Base-by-base conservation (phyloP, 2,329 filamentous ascomycete species). In the Aureobasidium pullulans region DNA sequence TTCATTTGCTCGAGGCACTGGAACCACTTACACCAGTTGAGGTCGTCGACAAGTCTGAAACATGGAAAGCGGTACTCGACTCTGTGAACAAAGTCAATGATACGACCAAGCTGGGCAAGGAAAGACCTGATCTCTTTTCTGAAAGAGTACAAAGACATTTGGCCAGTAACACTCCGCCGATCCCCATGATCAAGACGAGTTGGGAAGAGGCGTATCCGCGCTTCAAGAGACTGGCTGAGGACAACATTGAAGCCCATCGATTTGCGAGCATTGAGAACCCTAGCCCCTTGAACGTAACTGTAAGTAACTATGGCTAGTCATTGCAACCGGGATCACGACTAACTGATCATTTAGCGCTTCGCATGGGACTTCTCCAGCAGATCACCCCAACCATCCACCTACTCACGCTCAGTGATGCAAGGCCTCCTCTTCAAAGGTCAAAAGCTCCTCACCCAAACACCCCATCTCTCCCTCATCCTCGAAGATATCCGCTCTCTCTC, bases 81-180 rank as follows among this genome's bases (percentile, higher is more conserved):
- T 78, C 56, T 10, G 19, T 62, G 6, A 4, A 28, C 2, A 43
- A 16, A 10, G 44, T 64, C 19, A 50, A 62, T n/a, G 13, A 32
- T 1, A 57, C 61, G 1, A 31, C 28, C n/a, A 46, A 39, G 19
- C 37, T 93, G 2, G 88, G 84, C 0, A 84, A 79, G 53, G 72
- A 83, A 0, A 84, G 95, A 0, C 81, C 85, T 0, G 85, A 86
- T n/a, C 85, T 92, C 0, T 97, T 96, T 71, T 96, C 90, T 66
- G 84, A 84, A 28, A 96, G 96, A 69, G 81, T 97, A 39, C 94
- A 99, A 70, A 83, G 92, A n/a, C 88, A 88, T 63, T 79, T 99
- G 34, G 92, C 94, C 0, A 96, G 91, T 65, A 96, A 91, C 0
- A 92, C 96, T 67, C 94, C 94, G 4, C 94, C 94, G 7, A 83